phyloP scores from a whole-genome alignment of 345 rosid species.

The Aurinia saxatilis region DNA sequence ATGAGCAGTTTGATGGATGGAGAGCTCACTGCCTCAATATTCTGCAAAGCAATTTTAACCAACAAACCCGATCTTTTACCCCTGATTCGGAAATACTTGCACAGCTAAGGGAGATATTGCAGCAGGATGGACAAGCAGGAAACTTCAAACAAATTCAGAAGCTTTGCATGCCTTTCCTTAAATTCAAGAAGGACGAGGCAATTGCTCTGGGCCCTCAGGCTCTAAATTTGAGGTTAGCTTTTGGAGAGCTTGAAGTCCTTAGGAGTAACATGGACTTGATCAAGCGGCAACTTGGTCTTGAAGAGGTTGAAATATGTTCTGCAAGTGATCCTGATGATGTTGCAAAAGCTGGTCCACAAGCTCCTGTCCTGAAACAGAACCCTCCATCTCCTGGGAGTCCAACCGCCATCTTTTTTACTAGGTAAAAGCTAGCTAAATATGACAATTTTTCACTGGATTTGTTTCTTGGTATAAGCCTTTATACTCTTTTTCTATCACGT shows the following conservation, averaged over 20 bases:
- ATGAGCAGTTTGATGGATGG: slow-evolving; percentile 82
- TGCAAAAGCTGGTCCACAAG: slow-evolving; percentile 48
- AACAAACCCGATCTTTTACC: slow-evolving; percentile 36
- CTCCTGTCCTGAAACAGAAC: slow-evolving; percentile 44
- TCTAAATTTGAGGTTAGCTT: slow-evolving; percentile 69
- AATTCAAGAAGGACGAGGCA: slow-evolving; percentile 79
- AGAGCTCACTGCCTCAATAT: slow-evolving; percentile 73
- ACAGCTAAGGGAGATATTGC: slow-evolving; percentile 51
- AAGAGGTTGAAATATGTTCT: slow-evolving; percentile 53
- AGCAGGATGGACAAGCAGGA: slow-evolving; percentile 49
- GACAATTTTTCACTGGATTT: background rate
- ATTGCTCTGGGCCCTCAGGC: slow-evolving; percentile 57
- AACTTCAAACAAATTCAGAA: slow-evolving; percentile 61
- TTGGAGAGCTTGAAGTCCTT: slow-evolving; percentile 82
- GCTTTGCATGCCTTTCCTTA: slow-evolving; percentile 81
- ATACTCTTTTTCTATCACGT: background rate
- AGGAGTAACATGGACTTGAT: slow-evolving; percentile 64
- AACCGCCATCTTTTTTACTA: slow-evolving; percentile 59
- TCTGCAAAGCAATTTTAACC: slow-evolving; percentile 54
- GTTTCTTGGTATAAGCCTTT: background rate
- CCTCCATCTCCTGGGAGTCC: slow-evolving; percentile 89
- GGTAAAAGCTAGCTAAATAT: slow-evolving; percentile 30
- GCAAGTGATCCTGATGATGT: slow-evolving; percentile 37
- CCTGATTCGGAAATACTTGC: slow-evolving; percentile 61
- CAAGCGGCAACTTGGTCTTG: slow-evolving; percentile 72